phyloP scores from a whole-genome alignment of 1,284 basidiomycete genomes.

The Rhodotorula glutinis region DNA sequence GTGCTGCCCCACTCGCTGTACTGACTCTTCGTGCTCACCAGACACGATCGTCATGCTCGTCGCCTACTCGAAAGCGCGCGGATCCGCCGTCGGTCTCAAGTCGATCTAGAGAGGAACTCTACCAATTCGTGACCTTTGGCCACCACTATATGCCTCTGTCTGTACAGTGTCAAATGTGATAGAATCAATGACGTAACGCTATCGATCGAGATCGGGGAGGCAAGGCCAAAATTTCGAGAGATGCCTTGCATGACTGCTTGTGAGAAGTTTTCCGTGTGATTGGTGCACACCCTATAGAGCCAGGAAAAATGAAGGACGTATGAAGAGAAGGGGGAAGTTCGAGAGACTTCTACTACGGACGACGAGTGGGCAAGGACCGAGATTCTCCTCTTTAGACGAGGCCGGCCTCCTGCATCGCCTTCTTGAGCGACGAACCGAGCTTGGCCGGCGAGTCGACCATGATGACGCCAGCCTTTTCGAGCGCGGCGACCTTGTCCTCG shows the following conservation, averaged over 20 bases:
- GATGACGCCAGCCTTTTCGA: conserved; percentile 86
- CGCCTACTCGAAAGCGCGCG: conserved; percentile 24
- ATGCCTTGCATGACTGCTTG: too few relatives aligned
- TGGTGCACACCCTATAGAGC: too few relatives aligned
- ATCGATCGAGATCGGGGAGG: too few relatives aligned
- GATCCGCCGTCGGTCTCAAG: conserved; percentile 30
- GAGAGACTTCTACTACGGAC: too few relatives aligned
- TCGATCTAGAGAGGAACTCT: conserved; percentile 8
- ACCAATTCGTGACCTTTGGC: not conserved
- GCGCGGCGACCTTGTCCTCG: conserved; percentile 90
- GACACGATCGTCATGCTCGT: conserved; percentile 35
- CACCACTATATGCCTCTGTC: not conserved
- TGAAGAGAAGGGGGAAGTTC: too few relatives aligned
- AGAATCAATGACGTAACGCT: too few relatives aligned
- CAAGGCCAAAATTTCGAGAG: too few relatives aligned
- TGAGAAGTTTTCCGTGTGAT: too few relatives aligned
- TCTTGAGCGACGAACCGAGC: conserved; percentile 81
- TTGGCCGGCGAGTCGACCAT: conserved; percentile 96
- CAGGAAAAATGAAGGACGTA: too few relatives aligned
- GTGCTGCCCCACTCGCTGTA: too few relatives aligned
- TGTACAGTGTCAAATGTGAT: not conserved
- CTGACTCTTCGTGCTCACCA: too few relatives aligned
- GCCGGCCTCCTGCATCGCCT: conserved; percentile 49
- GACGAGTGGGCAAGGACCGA: not conserved
- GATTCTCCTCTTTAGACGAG: conserved; percentile 17